Base-by-base conservation (phyloP, 306 rosid species). In the Biancaea sappan region DNA sequence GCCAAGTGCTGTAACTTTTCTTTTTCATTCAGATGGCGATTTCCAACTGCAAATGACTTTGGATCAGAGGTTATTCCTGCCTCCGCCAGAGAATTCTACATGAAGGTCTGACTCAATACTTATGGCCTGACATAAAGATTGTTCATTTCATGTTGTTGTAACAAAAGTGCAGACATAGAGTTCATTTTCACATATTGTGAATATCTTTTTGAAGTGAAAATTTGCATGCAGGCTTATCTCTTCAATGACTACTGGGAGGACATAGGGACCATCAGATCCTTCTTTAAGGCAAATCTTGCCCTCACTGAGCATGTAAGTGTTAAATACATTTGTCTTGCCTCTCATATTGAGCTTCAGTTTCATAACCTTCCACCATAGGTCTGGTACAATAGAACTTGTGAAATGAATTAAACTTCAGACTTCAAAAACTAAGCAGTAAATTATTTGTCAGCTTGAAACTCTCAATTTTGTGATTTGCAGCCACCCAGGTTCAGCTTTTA, bases 181-280 rank as follows among this genome's bases (percentile, higher is more conserved):
- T 54, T 64, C 11, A 28, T 32, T 63, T 79, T 82, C 38, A 62
- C 11, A 56, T 15, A 26, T 56, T 56, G 6, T 71, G 64, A 56
- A 54, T 65, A 58, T 61, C 29, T 35, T 1, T n/a, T 77, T 51
- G 74, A 35, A 16, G 62, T 18, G 63, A 66, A 43, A 6, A 38
- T 41, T 51, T 81, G 66, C 62, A 13, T 77, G 77, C 88, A 94
- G 98, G 98, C 98, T 83, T 91, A 89, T 83, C 92, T 94, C 66
- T 94, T 94, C 85, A 88, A 94, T 79, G 95, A 91, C 82, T 94
- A 94, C 59, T 94, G 98, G 98, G 97, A 88, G 80, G 98, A 94
- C 88, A 94, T 94, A 58, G 98, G 98, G 51, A 94, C 97, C 56
- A 91, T 94, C 79, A 79, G 93, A 88, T 94, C 97, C 79, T 94